These are phyloP conservation scores for Tremellales sp. DNA, from an alignment of 1,284 basidiomycete species.

Conservation along the genomic window DNA sequence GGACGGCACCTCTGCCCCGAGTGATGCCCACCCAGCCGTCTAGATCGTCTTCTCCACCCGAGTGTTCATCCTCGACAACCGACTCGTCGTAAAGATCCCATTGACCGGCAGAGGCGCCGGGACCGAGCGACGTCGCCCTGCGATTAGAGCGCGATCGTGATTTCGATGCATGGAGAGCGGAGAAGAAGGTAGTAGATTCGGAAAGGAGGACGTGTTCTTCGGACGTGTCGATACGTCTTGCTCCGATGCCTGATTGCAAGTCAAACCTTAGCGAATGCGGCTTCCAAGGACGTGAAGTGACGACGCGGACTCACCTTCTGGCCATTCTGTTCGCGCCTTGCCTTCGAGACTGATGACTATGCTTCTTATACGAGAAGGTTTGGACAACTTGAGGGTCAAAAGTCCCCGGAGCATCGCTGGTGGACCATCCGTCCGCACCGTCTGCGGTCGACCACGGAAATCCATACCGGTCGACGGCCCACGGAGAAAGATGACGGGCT, in stretches of 20 bases:
- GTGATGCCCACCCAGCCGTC: constrained; percentile 3
- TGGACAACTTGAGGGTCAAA: constrained; percentile 71
- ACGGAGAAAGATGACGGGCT: constrained; percentile 76
- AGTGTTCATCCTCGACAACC: constrained; percentile 15
- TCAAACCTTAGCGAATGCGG: no score
- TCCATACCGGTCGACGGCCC: constrained; percentile 48
- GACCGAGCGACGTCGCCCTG: constrained; percentile 74
- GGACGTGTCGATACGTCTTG: constrained; percentile 69
- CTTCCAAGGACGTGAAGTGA: no score
- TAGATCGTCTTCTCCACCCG: constrained; percentile 8
- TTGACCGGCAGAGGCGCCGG: constrained; percentile 55
- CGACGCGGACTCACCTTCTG: constrained; percentile 64
- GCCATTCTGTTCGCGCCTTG: constrained; percentile 65
- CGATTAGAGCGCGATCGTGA: constrained; percentile 37
- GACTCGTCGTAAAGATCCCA: constrained; percentile 39
- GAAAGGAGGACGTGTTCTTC: constrained; percentile 78
- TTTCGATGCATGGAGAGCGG: constrained; percentile 48
- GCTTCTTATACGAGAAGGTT: constrained; percentile 80
- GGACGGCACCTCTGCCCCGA: constrained; percentile 3
- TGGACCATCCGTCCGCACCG: constrained; percentile 53
- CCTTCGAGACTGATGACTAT: constrained; percentile 78
- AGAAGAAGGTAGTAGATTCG: constrained; percentile 70
- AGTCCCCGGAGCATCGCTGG: constrained; percentile 85
- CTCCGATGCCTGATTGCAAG: constrained; percentile 63
- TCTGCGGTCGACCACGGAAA: constrained; percentile 52